Percentiles rank a stretch among this genome's conserved stretches.
Evolutionary conservation across 2,329 filamentous ascomycete genomes (phyloP).

Genomic region (Cladophialophora psammophila): DNA sequence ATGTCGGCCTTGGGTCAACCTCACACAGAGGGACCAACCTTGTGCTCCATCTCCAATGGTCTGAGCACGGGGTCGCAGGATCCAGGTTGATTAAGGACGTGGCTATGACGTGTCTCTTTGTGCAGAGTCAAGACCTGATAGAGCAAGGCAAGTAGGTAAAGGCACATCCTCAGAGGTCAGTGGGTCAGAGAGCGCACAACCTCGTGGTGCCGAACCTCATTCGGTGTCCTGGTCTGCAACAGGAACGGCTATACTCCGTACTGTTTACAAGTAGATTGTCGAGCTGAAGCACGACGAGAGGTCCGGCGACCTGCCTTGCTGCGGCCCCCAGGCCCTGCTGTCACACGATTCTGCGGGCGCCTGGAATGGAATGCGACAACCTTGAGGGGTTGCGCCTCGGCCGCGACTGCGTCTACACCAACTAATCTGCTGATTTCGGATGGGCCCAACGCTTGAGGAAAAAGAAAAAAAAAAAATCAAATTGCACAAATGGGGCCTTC

Average conservation of each 20-base stretch:
- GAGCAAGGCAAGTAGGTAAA: not conserved
- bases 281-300: too few species aligned
- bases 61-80: not conserved
- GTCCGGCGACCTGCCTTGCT: not conserved
- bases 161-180: not conserved
- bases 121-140: not conserved
- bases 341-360: not conserved
- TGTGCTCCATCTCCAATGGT: not conserved
- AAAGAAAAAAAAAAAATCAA: slow-evolving; percentile 5
- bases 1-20: too few species aligned
- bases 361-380: not conserved
- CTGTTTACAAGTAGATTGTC: not conserved
- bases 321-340: not conserved
- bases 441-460: not conserved
- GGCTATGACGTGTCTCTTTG: not conserved
- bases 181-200: not conserved
- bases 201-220: not conserved
- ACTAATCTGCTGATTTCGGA: not conserved
- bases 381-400: not conserved
- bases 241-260: not conserved
- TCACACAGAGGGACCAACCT: not conserved
- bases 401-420: not conserved
- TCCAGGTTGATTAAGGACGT: not conserved
- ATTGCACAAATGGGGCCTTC: not conserved
- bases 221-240: not conserved